These are phyloP conservation scores for Penicillium argentinense DNA, from an alignment of 495 filamentous ascomycete species.

Conservation along the genomic window DNA sequence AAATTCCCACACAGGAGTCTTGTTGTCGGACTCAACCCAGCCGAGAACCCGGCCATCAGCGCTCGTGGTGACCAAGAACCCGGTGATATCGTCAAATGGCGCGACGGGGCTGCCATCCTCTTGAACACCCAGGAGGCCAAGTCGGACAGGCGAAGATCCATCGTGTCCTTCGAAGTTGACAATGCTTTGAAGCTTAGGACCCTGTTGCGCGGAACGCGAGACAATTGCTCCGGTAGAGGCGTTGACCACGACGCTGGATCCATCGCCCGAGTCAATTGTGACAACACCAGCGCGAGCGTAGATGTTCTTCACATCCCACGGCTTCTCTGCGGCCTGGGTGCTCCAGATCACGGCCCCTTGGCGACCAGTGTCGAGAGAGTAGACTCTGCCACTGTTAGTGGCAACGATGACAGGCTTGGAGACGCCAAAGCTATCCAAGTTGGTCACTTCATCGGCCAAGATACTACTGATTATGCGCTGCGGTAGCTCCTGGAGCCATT, in stretches of 20 bases:
- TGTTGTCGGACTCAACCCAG: constrained; percentile 45
- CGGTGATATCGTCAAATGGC: constrained; percentile 22
- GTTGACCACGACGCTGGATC: constrained; percentile 57
- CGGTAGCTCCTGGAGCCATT: constrained; percentile 66
- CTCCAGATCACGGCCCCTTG: constrained; percentile 77
- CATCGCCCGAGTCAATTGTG: constrained; percentile 57
- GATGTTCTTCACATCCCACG: constrained; percentile 71
- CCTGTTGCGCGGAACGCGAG: constrained; percentile 34
- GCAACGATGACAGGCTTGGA: constrained; percentile 79
- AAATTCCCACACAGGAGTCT: constrained; percentile 72
- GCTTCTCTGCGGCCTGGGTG: constrained; percentile 55
- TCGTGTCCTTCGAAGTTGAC: constrained; percentile 26
- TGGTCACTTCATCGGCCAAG: constrained; percentile 57
- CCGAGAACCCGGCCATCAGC: constrained; percentile 62
- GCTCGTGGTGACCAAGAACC: constrained; percentile 61
- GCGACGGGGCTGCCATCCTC: constrained; percentile 37
- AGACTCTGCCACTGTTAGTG: constrained; percentile 75
- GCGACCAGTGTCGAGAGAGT: constrained; percentile 74
- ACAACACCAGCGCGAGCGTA: constrained; percentile 56
- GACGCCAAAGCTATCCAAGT: constrained; percentile 82
- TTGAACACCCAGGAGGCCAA: constrained; percentile 31
- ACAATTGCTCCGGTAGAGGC: constrained; percentile 57
- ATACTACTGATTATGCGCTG: constrained; percentile 66
- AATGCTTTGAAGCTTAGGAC: constrained; percentile 25
- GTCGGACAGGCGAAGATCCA: constrained; percentile 18